Evolutionary conservation across 1,284 basidiomycete species (phyloP).

Genomic region (Malassezia cuniculi): DNA sequence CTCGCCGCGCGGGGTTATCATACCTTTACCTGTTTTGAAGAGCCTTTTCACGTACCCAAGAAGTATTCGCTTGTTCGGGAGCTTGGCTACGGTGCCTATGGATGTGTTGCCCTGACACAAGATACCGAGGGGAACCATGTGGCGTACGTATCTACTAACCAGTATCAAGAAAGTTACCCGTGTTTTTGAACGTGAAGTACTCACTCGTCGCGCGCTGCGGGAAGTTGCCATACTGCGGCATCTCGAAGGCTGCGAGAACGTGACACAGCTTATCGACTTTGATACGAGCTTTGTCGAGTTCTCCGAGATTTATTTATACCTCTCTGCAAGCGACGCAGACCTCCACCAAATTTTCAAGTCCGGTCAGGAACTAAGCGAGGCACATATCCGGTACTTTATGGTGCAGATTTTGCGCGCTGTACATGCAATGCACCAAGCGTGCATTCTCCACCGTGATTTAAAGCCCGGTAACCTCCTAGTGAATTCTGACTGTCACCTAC

Average conservation of each 20-base stretch:
- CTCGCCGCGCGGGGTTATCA: constrained; percentile 37
- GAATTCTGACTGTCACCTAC: constrained; percentile 40
- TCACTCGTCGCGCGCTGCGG: constrained; percentile 36
- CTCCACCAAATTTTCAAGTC: constrained; percentile 42
- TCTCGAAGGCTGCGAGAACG: constrained; percentile 33
- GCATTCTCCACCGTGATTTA: constrained; percentile 41
- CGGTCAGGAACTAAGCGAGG: constrained; percentile 35
- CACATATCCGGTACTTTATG: constrained; percentile 41
- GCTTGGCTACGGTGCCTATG: constrained; percentile 43
- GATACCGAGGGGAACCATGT: constrained; percentile 37
- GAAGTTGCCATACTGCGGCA: constrained; percentile 37
- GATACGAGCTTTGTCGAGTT: constrained; percentile 44
- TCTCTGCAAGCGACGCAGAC: constrained; percentile 41
- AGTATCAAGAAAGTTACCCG: constrained; percentile 41
- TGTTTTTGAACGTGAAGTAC: constrained; percentile 40
- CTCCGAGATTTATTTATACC: constrained; percentile 40
- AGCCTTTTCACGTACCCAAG: constrained; percentile 41
- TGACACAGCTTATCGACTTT: constrained; percentile 39
- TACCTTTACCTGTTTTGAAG: constrained; percentile 36
- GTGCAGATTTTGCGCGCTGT: constrained; percentile 41
- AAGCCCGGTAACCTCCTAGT: constrained; percentile 44
- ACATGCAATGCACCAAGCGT: constrained; percentile 38
- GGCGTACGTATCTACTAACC: constrained; percentile 17
- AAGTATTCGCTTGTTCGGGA: constrained; percentile 39
- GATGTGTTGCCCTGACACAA: constrained; percentile 38